Base-by-base conservation (phyloP, 192 early-diverging fungal genomes). In the Coemansia sp. region DNA sequence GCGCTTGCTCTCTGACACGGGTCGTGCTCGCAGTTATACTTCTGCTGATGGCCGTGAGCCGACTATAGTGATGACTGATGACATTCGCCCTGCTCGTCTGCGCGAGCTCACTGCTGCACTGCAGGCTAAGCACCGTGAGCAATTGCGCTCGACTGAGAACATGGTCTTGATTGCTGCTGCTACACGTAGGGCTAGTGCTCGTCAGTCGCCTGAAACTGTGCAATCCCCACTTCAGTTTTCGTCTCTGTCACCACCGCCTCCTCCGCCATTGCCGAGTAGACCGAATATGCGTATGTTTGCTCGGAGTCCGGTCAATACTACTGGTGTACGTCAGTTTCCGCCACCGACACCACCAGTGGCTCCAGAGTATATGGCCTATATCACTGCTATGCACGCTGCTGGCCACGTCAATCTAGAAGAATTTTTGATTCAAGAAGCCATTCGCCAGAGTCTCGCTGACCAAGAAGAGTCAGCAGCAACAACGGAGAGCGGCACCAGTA, bases 371-470 rank as follows among this genome's bases (percentile, higher is more conserved):
- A 74, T 76, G 61, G 75, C 81, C 27, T 91, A 90, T 43, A 60
- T 89, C 9, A 66, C 79, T 0, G 93, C 90, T 0, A 90, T 95
- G 90, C 78, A 90, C 24, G 90, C 94, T 73, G 94, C 78, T 36
- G 78, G 78, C 12, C 74, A 91, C 27, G 89, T 89, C 18, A 92
- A 98, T 66, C 66, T 98, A 29, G 95, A 98, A 65, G 96, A 98
- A 66, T 78, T 94, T 70, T 90, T 98, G 95, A 73, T 98, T 1
- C 90, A 95, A 87, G 93, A 97, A 76, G 96, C 96, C 1, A 93
- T 98, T 33, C 79, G 95, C 44, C 77, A 89, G 65, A 92, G 90
- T 70, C 71, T 95, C 46, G 77, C 85, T 58, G 92, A 90, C 64
- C 78, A 87, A 43, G 86, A 91, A 41, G 61, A 52, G 16, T 8